Conservation (phyloP, 495 filamentous ascomycete genomes). For the Mytilinidion resinicola region DNA sequence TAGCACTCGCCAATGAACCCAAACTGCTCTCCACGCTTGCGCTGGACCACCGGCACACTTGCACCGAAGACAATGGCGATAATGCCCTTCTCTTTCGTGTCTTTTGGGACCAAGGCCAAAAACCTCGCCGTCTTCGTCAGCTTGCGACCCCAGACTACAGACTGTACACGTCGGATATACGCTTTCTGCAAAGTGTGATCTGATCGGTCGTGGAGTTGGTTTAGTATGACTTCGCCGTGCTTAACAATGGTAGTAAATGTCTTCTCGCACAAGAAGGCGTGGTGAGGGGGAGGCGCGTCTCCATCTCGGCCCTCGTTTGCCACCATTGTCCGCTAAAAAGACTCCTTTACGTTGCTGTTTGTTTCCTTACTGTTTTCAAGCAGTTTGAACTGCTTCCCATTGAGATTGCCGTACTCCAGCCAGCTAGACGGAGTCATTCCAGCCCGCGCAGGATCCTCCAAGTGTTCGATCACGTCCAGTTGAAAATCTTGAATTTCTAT, state of each 20-base stretch:
- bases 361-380: background rate
- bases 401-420: background rate
- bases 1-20: background rate
- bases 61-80: background rate
- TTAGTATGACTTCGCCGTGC: background rate
- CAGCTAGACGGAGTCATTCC: background rate
- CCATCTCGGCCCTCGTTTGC: background rate
- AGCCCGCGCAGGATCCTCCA: background rate
- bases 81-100: background rate
- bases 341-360: background rate
- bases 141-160: constrained; percentile 4
- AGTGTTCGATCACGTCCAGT: background rate
- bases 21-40: background rate
- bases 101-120: background rate
- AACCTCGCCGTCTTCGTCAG: background rate
- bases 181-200: background rate
- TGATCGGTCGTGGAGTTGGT: background rate
- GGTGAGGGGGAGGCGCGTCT: background rate
- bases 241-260: background rate
- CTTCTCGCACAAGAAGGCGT: background rate
- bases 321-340: background rate
- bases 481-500: background rate
- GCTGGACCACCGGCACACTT: background rate
- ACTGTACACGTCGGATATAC: background rate
- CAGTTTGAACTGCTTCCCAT: too few relatives aligned